Evolutionary conservation across 805 yeast species (phyloP), one percentile per base, ranked within the genome.

Genomic region (Metschnikowia kunwiensis): DNA sequence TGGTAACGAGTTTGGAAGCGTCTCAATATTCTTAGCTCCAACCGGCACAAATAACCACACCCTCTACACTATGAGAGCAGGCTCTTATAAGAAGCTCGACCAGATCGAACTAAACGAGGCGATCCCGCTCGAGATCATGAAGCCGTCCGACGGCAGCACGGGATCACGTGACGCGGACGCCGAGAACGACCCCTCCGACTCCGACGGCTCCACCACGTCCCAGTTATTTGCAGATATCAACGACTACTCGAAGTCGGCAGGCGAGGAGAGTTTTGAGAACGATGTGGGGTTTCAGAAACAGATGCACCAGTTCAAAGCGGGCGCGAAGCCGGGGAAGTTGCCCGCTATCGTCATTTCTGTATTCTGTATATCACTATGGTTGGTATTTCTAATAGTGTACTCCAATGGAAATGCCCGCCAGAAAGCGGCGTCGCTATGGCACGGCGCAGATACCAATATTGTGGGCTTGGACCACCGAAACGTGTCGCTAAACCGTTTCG

Each of bases 401-500:
- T 47, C 70, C 15, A 44, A 47, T 24, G 46, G 49, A 8, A 34
- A 51, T 24, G 51, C 51, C 5, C 32, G 41, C 7, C 39, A 36
- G n/a, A 24, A 41, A 3, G 51, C 49, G 7, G 20, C 40, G 1
- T 15, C 22, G 10, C 27, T 44, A 16, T 54, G 36, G 44, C 46
- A 24, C 43, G 26, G 44, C 50, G 53, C 59, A 24, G 40, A 46
- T 4, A 53, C 63, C 4, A 49, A 46, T 33, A 44, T 56, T 5
- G 48, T 46, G 19, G 42, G 33, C 15, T 40, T 57, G 19, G 49
- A 52, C 25, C 59, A 58, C 18, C 44, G 50, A 22, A 65, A 65
- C 38, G 43, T 61, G n/a, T 55, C 64, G 1, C 47, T 68, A 20
- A 60, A 60, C 30, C 31, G 41, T 4, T 68, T 62, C 38, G 46